phyloP scores from a whole-genome alignment of 1,284 basidiomycete species.

The Meira nashicola region DNA sequence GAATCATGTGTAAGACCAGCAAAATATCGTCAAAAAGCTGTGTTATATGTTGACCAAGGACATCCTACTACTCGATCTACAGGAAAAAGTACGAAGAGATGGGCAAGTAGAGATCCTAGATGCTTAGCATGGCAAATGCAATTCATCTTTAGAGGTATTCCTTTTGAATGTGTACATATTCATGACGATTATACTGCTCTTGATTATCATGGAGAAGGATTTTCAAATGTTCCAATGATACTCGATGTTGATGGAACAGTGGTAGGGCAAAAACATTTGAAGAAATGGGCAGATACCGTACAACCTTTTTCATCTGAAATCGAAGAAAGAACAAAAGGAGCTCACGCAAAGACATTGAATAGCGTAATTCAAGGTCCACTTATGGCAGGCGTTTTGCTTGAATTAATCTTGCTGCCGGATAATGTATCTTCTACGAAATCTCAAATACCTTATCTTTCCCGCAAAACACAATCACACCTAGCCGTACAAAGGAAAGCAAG shows the following conservation, averaged over 20 bases:
- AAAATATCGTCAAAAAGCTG: not conserved
- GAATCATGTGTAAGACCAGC: not conserved
- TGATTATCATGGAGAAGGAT: slow-evolving; percentile 17
- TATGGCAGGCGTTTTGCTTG: slow-evolving; percentile 21
- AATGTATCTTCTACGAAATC: not conserved
- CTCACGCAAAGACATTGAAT: not conserved
- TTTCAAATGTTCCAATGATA: slow-evolving; percentile 31
- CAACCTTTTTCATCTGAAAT: not conserved
- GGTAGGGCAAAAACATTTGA: not conserved
- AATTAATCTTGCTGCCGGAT: slow-evolving; percentile 19
- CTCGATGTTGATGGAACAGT: slow-evolving; percentile 23
- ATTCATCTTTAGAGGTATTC: slow-evolving; percentile 27
- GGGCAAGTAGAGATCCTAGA: slow-evolving; percentile 42
- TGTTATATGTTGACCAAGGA: slow-evolving; percentile 1
- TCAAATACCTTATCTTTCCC: not conserved
- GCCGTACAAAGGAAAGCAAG: slow-evolving; percentile 14
- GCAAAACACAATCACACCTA: slow-evolving; percentile 16
- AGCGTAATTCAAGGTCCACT: slow-evolving; percentile 17
- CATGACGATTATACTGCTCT: slow-evolving; percentile 34
- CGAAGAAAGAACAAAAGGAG: not conserved
- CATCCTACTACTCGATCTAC: not conserved
- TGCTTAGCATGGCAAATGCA: slow-evolving; percentile 46
- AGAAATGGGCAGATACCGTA: not conserved
- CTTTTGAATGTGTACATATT: slow-evolving; percentile 28
- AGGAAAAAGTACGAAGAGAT: slow-evolving; percentile 11